Evolutionary conservation across 768 basidiomycete species (phyloP).

Genomic region (Sporobolomyces roseus): DNA sequence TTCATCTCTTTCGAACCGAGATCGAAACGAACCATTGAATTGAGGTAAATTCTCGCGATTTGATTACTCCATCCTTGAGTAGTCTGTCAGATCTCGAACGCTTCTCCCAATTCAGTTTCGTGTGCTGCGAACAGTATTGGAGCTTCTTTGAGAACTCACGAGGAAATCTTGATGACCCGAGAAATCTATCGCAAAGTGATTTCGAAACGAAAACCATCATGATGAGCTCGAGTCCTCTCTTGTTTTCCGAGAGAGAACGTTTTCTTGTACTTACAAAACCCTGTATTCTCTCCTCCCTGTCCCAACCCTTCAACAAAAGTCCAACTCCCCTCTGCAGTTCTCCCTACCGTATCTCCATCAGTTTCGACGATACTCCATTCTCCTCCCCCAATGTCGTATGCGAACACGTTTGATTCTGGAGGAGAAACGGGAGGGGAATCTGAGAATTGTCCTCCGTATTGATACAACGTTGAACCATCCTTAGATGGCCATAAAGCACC

Average conservation of each 20-base stretch:
- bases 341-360: constrained; percentile 15
- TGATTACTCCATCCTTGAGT: constrained; percentile 31
- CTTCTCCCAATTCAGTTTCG: too few relatives aligned
- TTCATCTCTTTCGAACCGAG: constrained; percentile 12
- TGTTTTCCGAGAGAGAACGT: background rate
- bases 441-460: constrained; percentile 26
- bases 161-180: constrained; percentile 27
- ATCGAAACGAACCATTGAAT: constrained; percentile 30
- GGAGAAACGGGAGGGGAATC: constrained; percentile 27
- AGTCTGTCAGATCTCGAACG: too few relatives aligned
- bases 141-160: background rate
- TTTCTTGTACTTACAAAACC: constrained; percentile 18
- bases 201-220: too few relatives aligned
- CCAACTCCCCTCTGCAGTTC: constrained; percentile 24
- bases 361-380: constrained; percentile 18
- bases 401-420: constrained; percentile 7
- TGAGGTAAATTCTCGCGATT: constrained; percentile 26
- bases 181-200: constrained; percentile 12
- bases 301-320: constrained; percentile 14
- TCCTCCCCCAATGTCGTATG: constrained; percentile 20
- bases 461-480: constrained; percentile 29
- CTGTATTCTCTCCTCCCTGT: constrained; percentile 24
- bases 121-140: too few relatives aligned
- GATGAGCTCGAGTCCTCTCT: too few relatives aligned
- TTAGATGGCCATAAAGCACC: constrained; percentile 29